Evolutionary conservation across 495 filamentous ascomycete species (phyloP), one percentile per base, ranked within the genome.

Genomic region (Aspergillus sparsus): DNA sequence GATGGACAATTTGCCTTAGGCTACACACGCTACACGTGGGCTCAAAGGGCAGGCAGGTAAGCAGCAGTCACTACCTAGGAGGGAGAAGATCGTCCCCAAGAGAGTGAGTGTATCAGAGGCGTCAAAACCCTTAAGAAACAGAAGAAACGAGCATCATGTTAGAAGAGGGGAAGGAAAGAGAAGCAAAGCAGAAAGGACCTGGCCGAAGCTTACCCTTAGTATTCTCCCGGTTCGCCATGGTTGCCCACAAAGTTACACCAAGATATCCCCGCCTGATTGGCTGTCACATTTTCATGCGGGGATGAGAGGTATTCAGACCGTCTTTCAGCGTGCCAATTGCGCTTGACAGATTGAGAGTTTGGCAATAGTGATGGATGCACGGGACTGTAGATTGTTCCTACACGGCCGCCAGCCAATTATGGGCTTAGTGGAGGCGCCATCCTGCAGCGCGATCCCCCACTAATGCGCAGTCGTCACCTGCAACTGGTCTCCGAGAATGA

Each of bases 401-500:
- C 58, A 49, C 36, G 51, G 42, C n/a, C 55, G n/a, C 47, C 35
- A 34, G 34, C 50, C 54, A 58, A 55, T 55, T 55, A 63, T 45
- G 31, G 51, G 27, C 34, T 37, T 35, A 6, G 35, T 8, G 8
- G n/a, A 46, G 41, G 54, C 57, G 61, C 55, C 55, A 63, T 41
- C 42, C 55, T 58, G 60, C 51, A 55, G 35, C 13, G 6, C 12
- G 27, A 58, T 54, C 56, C 50, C 37, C 44, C 61, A 55, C 58
- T 62, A 65, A 62, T 65, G 63, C 58, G 44, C 50, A 37, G 35
- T 52, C 55, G 39, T 65, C 63, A 65, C 63, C 58, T 55, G 49
- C 50, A 16, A 16, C 31, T 16, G 31, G 10, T 18, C 34, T 16
- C 49, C 6, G 16, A 8, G 47, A 37, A 27, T 13, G 27, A 16